These are phyloP conservation scores for Dactylellina leptospora DNA, from an alignment of 2,329 filamentous ascomycete species.

Conservation along the genomic window DNA sequence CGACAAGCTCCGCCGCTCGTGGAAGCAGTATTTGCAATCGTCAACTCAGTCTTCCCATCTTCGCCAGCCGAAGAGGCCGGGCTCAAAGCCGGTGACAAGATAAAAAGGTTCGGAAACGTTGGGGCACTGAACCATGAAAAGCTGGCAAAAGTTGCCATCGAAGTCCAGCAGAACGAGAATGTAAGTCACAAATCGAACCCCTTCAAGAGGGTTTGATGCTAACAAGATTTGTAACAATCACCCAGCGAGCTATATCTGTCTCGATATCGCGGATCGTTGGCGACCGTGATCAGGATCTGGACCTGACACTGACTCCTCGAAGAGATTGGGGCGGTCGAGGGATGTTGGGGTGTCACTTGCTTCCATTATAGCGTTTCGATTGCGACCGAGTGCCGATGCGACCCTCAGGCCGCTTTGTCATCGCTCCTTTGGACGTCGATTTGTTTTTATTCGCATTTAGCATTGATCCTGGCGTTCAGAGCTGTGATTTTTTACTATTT, in stretches of 20 bases:
- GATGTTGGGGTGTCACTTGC: slow-evolving; percentile 86
- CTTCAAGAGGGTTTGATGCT: not conserved
- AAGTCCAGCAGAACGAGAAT: slow-evolving; percentile 87
- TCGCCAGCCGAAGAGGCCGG: slow-evolving; percentile 87
- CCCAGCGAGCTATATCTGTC: slow-evolving; percentile 55
- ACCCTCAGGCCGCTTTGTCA: not conserved
- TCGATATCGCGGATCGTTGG: slow-evolving; percentile 54
- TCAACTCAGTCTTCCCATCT: slow-evolving; percentile 79
- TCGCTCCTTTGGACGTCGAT: not conserved
- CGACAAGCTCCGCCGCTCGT: slow-evolving; percentile 60
- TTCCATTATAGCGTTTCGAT: slow-evolving; percentile 71
- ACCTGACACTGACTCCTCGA: slow-evolving; percentile 70
- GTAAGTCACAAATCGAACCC: slow-evolving; percentile 73
- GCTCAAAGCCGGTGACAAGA: slow-evolving; percentile 77
- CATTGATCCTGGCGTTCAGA: slow-evolving; percentile 32
- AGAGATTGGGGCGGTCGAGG: slow-evolving; percentile 90
- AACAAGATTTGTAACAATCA: slow-evolving; percentile 4
- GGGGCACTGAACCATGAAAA: slow-evolving; percentile 86
- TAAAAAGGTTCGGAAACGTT: slow-evolving; percentile 84
- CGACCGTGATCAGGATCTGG: slow-evolving; percentile 54
- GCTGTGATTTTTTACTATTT: not conserved
- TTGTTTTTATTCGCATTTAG: not conserved
- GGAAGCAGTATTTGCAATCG: slow-evolving; percentile 80
- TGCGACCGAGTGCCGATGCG: not conserved
- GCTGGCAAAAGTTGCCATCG: slow-evolving; percentile 84